A percentile compares a stretch with the other conserved stretches of the same genome.
Evolutionary conservation across 1,284 basidiomycete genomes (phyloP).

Genomic region (Fistulinella staudtii): DNA sequence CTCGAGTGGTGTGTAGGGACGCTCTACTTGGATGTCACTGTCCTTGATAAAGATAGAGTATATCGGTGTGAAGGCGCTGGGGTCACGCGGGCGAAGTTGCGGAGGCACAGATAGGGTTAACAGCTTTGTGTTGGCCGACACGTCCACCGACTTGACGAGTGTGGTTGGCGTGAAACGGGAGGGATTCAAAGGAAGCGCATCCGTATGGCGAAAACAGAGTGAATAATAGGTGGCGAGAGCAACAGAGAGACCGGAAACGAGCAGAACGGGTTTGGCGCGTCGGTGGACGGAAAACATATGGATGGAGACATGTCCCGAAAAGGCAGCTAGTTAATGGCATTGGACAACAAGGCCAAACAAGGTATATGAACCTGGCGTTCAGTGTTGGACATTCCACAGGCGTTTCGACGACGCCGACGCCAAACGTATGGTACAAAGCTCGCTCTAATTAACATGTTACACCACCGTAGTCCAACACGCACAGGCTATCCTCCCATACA

Average conservation of each 20-base stretch:
- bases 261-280: conserved; percentile 3
- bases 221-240: conserved; percentile 47
- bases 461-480: conserved; percentile 24
- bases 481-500: conserved; percentile 18
- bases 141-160: conserved; percentile 49
- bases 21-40: conserved; percentile 84
- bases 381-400: no score
- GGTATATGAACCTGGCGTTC: not conserved
- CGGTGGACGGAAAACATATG: conserved; percentile 19
- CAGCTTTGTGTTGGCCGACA: conserved; percentile 55
- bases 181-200: conserved; percentile 44
- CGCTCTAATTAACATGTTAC: conserved; percentile 20
- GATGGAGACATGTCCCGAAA: conserved; percentile 12
- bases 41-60: conserved; percentile 82
- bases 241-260: conserved; percentile 33
- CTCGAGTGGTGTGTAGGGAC: conserved; percentile 77
- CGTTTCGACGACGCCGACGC: no score
- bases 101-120: conserved; percentile 57
- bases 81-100: conserved; percentile 33
- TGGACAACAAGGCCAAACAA: conserved; percentile 28
- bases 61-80: conserved; percentile 42
- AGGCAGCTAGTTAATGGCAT: conserved; percentile 10
- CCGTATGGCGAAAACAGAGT: conserved; percentile 43
- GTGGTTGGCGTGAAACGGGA: conserved; percentile 61
- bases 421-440: no score